These are phyloP conservation scores for Microdochium bolleyi DNA, from an alignment of 2,329 filamentous ascomycete genomes.

Conservation along the genomic window DNA sequence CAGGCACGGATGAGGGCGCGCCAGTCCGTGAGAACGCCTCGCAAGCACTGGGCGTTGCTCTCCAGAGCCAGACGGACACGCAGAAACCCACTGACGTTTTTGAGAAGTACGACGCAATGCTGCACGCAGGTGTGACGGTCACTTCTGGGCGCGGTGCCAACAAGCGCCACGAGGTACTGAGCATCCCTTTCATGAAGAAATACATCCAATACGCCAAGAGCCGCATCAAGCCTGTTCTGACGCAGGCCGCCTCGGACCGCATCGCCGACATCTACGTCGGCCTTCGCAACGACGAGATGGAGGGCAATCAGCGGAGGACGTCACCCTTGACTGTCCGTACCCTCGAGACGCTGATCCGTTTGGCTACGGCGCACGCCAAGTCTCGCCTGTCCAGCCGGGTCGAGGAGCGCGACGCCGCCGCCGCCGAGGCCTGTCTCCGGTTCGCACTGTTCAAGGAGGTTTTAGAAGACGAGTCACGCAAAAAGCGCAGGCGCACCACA, in stretches of 20 bases:
- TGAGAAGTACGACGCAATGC: slow-evolving; percentile 93
- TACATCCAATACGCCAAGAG: slow-evolving; percentile 98
- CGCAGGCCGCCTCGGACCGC: slow-evolving; percentile 84
- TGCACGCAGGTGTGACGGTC: slow-evolving; percentile 82
- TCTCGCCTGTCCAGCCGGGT: slow-evolving; percentile 80
- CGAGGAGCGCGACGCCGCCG: slow-evolving; percentile 79
- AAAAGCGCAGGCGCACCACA: slow-evolving; percentile 70
- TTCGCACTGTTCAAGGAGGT: slow-evolving; percentile 98
- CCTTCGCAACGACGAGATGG: slow-evolving; percentile 90
- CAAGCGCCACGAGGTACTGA: slow-evolving; percentile 79
- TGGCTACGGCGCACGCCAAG: slow-evolving; percentile 94
- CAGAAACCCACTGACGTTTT: slow-evolving; percentile 79
- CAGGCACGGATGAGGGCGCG: slow-evolving; percentile 87
- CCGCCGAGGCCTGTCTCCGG: slow-evolving; percentile 81
- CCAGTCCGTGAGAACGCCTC: slow-evolving; percentile 82
- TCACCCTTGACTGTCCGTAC: slow-evolving; percentile 96
- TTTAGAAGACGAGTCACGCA: slow-evolving; percentile 67
- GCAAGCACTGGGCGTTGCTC: slow-evolving; percentile 80
- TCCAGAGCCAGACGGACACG: slow-evolving; percentile 67
- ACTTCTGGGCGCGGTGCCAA: slow-evolving; percentile 66
- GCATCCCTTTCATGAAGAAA: slow-evolving; percentile 98
- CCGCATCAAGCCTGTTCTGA: slow-evolving; percentile 80
- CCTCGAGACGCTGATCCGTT: slow-evolving; percentile 93
- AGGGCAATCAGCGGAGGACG: slow-evolving; percentile 87
- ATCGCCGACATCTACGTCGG: slow-evolving; percentile 88